These are phyloP conservation scores for Priceomyces carsonii DNA, from an alignment of 805 yeast species.

Conservation along the genomic window DNA sequence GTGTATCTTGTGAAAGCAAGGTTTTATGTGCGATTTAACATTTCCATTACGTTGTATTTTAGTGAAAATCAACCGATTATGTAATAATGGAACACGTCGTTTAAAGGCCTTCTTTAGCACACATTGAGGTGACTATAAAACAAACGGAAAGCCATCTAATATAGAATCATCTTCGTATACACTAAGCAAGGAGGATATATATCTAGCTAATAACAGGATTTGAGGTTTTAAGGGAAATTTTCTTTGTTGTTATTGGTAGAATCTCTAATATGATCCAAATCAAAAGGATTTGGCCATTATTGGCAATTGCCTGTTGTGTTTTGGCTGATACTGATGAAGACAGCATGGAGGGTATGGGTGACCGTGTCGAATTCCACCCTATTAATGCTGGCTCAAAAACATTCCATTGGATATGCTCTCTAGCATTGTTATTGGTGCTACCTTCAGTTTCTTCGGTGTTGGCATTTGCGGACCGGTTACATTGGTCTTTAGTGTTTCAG, in stretches of 20 bases:
- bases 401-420: conserved; percentile 63
- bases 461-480: conserved; percentile 53
- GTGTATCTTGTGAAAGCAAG: too few species aligned
- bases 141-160: too few species aligned
- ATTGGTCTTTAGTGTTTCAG: conserved; percentile 49
- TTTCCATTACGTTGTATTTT: too few species aligned
- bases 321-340: conserved; percentile 7
- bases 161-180: too few species aligned
- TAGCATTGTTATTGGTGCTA: conserved; percentile 46
- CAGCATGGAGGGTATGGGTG: conserved; percentile 17
- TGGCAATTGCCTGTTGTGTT: background rate
- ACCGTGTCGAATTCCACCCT: conserved; percentile 40
- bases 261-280: conserved; percentile 1
- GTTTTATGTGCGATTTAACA: too few species aligned
- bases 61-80: conserved; percentile 1
- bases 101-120: too few species aligned
- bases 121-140: too few species aligned
- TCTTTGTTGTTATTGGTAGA: too few species aligned
- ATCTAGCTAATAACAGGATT: too few species aligned
- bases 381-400: conserved; percentile 53
- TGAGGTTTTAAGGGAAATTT: too few species aligned
- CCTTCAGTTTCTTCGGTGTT: conserved; percentile 59
- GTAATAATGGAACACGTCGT: conserved; percentile 1
- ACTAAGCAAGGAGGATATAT: too few species aligned
- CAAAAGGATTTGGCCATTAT: background rate